phyloP scores from a whole-genome alignment of 306 rosid species.

The Bauhinia variegata region DNA sequence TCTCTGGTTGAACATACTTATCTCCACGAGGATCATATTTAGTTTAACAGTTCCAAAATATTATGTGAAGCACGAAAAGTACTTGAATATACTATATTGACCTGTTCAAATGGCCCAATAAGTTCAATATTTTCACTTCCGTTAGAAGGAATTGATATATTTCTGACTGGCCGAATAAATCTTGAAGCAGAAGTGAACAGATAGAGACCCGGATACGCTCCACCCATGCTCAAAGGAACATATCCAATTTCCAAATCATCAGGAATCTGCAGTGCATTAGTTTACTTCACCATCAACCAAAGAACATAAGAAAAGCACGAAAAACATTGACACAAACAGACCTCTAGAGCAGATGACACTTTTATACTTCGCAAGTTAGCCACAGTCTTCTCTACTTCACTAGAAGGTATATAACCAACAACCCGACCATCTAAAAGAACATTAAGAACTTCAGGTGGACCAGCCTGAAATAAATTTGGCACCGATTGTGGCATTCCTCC shows the following conservation, averaged over 20 bases:
- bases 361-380: slow-evolving; percentile 72
- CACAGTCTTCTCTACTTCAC: slow-evolving; percentile 80
- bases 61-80: slow-evolving; percentile 7
- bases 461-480: slow-evolving; percentile 70
- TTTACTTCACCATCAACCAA: slow-evolving; percentile 33
- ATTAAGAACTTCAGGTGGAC: slow-evolving; percentile 76
- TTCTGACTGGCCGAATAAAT: slow-evolving; percentile 88
- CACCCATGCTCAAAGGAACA: slow-evolving; percentile 85
- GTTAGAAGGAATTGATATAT: slow-evolving; percentile 60
- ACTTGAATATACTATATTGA: slow-evolving; percentile 26
- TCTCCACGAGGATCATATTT: slow-evolving; percentile 3
- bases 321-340: slow-evolving; percentile 40
- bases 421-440: slow-evolving; percentile 87
- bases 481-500: slow-evolving; percentile 68
- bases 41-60: slow-evolving; percentile 10
- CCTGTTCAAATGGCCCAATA: slow-evolving; percentile 99
- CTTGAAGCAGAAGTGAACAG: slow-evolving; percentile 78
- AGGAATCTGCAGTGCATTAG: slow-evolving; percentile 67
- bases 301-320: slow-evolving; percentile 18
- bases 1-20: neutral
- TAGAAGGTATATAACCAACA: slow-evolving; percentile 68
- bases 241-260: slow-evolving; percentile 91
- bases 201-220: slow-evolving; percentile 93
- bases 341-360: slow-evolving; percentile 68
- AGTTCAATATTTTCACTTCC: slow-evolving; percentile 70